phyloP scores from a whole-genome alignment of 192 early-diverging fungal species.

The Kappamyces sp. region DNA sequence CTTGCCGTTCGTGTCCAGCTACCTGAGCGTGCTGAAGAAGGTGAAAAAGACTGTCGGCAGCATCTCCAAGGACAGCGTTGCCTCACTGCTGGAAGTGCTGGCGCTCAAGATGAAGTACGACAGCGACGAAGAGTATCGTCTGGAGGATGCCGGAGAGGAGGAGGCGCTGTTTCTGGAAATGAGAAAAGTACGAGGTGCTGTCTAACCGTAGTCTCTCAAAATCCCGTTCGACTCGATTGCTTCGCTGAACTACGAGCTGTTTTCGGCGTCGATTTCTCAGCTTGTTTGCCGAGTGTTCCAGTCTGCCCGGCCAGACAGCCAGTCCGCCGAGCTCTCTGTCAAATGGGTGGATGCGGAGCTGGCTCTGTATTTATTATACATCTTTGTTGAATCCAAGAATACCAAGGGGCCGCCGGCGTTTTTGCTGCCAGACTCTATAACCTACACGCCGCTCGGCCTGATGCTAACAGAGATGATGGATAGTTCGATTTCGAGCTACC shows the following conservation, averaged over 20 bases:
- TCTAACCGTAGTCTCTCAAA: conserved; percentile 31
- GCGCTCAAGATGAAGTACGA: conserved; percentile 87
- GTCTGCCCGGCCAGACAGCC: conserved; percentile 37
- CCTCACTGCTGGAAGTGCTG: conserved; percentile 54
- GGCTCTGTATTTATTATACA: conserved; percentile 64
- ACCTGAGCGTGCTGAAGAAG: conserved; percentile 60
- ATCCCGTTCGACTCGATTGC: conserved; percentile 61
- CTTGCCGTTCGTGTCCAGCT: conserved; percentile 70
- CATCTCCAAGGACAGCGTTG: conserved; percentile 22
- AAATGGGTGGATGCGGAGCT: conserved; percentile 72
- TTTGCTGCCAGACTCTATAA: conserved; percentile 18
- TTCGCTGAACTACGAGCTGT: conserved; percentile 57
- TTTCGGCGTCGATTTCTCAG: conserved; percentile 50
- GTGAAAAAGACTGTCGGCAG: neutral
- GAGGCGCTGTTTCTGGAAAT: conserved; percentile 69
- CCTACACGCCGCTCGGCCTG: conserved; percentile 47
- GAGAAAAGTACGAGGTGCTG: conserved; percentile 44
- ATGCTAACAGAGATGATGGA: conserved; percentile 60
- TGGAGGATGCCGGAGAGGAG: conserved; percentile 67
- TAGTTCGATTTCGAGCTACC: conserved; percentile 63
- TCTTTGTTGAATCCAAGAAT: conserved; percentile 63
- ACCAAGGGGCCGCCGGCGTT: conserved; percentile 27
- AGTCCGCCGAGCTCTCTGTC: conserved; percentile 8
- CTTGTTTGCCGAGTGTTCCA: conserved; percentile 57
- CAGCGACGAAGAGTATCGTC: conserved; percentile 70